These are phyloP conservation scores for Agrocybe chaxingu DNA, from an alignment of 768 basidiomycete genomes.

Conservation along the genomic window DNA sequence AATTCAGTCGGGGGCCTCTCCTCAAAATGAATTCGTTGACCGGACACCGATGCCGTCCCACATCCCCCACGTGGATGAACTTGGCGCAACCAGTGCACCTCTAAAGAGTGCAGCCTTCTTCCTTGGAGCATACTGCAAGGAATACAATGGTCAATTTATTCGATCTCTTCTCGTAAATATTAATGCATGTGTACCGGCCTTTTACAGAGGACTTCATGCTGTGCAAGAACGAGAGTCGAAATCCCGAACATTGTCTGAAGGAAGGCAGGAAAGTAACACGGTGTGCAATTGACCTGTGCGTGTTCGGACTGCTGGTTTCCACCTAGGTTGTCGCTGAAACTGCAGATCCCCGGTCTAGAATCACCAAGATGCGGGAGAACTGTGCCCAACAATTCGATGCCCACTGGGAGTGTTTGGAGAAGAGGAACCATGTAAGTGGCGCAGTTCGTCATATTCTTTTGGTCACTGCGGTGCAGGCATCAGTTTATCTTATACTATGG, in stretches of 20 bases:
- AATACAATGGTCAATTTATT: constrained; percentile 80
- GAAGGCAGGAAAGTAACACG: constrained; percentile 95
- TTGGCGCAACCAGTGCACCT: constrained; percentile 88
- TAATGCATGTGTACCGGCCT: neutral
- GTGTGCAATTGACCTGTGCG: constrained; percentile 91
- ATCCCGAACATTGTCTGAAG: constrained; percentile 91
- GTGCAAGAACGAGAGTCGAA: constrained; percentile 89
- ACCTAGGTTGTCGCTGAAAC: neutral
- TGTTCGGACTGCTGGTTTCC: constrained; percentile 11
- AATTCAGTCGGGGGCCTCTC: constrained; percentile 45
- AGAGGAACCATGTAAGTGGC: constrained; percentile 82
- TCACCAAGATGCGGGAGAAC: constrained; percentile 90
- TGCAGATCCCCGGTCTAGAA: constrained; percentile 41
- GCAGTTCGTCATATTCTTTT: neutral
- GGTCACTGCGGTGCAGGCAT: neutral
- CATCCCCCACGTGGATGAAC: constrained; percentile 77
- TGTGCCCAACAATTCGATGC: constrained; percentile 83
- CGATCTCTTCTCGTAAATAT: neutral
- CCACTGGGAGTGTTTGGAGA: constrained; percentile 94
- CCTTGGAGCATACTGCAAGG: constrained; percentile 93
- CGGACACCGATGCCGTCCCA: constrained; percentile 62
- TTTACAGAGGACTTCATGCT: constrained; percentile 64
- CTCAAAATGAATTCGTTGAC: constrained; percentile 54
- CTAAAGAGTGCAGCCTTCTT: constrained; percentile 97
- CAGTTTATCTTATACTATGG: neutral